Base-by-base conservation (phyloP, 352 stramenopile genomes). In the Plasmopara halstedii region DNA sequence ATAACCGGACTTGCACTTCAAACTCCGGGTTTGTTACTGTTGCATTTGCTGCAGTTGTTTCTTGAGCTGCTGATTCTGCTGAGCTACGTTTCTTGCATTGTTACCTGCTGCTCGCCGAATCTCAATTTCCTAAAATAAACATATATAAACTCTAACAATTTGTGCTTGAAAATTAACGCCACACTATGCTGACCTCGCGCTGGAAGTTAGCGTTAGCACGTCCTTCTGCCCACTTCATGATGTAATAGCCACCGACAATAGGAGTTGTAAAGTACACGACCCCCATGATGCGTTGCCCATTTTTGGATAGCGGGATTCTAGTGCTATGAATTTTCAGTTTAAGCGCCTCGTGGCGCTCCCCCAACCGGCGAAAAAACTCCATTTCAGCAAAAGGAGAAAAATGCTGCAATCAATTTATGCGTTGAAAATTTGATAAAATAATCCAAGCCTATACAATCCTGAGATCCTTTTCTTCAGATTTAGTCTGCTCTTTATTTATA, bases 311-410 rank as follows among this genome's bases (percentile, higher is more conserved):
- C 31, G 89, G 89, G 39, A 97, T 87, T 36, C 85, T 81, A 46
- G 84, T 94, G 53, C 54, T 69, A 67, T 97, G 89, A 54, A 97
- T 97, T 42, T 75, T 69, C 55, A 94, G 79, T 83, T 97, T 97
- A 35, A 97, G 66, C 18, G 66, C 63, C 63, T 96, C 77, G 58
- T 97, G 88, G 51, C 67, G 76, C 44, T 67, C 78, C 38, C 74
- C 57, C 8, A 96, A 48, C 27, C 68, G 56, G 39, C 83, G 75
- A 19, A 95, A 62, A 38, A 87, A 83, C 42, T 85, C 79, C 71
- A 96, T 91, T 52, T 42, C 15, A 35, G 23, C n/a, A n/a, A n/a
- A n/a, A n/a, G n/a, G n/a, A n/a, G n/a, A n/a, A n/a, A n/a, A n/a
- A n/a, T n/a, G n/a, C n/a, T n/a, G n/a, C n/a, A n/a, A n/a, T n/a